A percentile compares a stretch with the other conserved stretches of the same genome.
These are phyloP conservation scores for Oxalis stricta DNA, from an alignment of 441 rosid genomes.

Conservation along the genomic window DNA sequence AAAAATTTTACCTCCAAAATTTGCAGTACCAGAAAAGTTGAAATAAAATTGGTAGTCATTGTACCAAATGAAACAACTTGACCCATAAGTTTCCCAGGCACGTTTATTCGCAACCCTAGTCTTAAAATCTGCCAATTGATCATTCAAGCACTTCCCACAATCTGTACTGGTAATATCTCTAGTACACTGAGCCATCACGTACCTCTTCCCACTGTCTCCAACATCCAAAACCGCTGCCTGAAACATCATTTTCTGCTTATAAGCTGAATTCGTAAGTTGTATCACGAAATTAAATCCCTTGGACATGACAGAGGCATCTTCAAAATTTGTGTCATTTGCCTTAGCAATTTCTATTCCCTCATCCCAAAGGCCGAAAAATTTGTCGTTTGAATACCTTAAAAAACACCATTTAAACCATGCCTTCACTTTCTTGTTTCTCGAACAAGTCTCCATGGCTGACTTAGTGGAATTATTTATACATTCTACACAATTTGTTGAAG, in stretches of 20 bases:
- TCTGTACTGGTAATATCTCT: constrained; percentile 20
- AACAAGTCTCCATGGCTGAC: constrained; percentile 8
- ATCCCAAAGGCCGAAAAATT: constrained; percentile 24
- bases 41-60: constrained; percentile 24
- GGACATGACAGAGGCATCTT: constrained; percentile 16
- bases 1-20: constrained; percentile 10
- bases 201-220: constrained; percentile 23
- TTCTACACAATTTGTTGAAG: constrained; percentile 9
- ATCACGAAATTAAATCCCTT: constrained; percentile 19
- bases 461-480: constrained; percentile 16
- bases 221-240: constrained; percentile 18
- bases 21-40: constrained; percentile 14
- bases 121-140: constrained; percentile 14
- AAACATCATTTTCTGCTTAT: constrained; percentile 18
- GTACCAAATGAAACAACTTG: constrained; percentile 31
- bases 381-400: constrained; percentile 18
- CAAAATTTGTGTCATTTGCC: constrained; percentile 19
- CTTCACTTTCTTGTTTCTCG: constrained; percentile 10
- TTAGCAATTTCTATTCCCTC: constrained; percentile 15
- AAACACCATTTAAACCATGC: constrained; percentile 26
- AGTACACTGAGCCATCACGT: constrained; percentile 30
- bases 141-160: constrained; percentile 17
- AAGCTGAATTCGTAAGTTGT: constrained; percentile 16
- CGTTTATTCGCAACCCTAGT: constrained; percentile 17
- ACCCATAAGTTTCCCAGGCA: constrained; percentile 30